A percentile compares a stretch with the other conserved stretches of the same genome.
Conservation (phyloP, 2,329 filamentous ascomycete species). For the Aureobasidium lini region DNA sequence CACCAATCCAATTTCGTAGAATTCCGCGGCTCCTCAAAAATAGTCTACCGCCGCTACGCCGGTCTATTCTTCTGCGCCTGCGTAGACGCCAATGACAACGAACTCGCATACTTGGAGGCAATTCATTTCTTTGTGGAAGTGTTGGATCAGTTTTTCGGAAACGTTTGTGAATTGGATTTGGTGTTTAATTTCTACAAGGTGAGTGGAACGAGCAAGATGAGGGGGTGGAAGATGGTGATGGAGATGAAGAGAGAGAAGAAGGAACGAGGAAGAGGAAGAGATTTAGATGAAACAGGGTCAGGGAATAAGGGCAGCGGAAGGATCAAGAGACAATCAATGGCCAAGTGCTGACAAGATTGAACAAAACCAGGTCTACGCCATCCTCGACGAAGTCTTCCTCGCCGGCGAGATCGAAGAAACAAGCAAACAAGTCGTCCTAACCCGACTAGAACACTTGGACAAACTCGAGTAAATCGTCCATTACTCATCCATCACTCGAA, state of each 20-base stretch:
- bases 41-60: constrained; percentile 95
- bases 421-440: constrained; percentile 95
- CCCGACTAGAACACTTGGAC: constrained; percentile 87
- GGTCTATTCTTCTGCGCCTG: constrained; percentile 99
- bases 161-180: constrained; percentile 95
- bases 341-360: constrained; percentile 31
- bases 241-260: too few species aligned
- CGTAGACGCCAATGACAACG: constrained; percentile 98
- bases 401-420: constrained; percentile 98
- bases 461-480: too few species aligned
- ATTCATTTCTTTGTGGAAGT: constrained; percentile 99
- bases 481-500: too few species aligned
- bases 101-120: constrained; percentile 90
- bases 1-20: constrained; percentile 99
- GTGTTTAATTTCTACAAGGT: constrained; percentile 64
- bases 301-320: constrained; percentile 18
- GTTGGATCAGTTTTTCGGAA: constrained; percentile 95
- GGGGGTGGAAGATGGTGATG: too few species aligned
- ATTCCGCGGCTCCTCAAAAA: constrained; percentile 76
- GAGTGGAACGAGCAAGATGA: constrained; percentile 26
- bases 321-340: background rate
- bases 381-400: constrained; percentile 95
- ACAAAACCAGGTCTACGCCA: constrained; percentile 73
- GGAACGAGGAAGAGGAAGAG: too few species aligned
- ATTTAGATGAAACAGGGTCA: too few species aligned